Base-by-base conservation (phyloP, 768 basidiomycete genomes). In the Filobasidium wieringae region DNA sequence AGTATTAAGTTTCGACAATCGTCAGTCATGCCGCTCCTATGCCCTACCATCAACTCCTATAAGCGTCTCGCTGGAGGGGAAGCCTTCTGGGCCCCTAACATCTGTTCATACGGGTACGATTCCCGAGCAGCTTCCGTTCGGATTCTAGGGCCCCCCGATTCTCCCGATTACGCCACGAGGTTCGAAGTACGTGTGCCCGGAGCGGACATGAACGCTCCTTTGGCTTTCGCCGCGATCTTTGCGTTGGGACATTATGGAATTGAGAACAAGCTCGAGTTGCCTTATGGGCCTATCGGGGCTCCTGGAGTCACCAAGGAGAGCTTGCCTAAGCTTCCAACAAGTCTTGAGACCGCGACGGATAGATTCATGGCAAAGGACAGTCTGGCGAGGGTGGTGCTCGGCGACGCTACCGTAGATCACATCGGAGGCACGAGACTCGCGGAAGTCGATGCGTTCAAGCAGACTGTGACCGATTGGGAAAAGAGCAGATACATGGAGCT, bases 141-240 rank as follows among this genome's bases (percentile, higher is more conserved):
- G 41, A 86, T 99, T 63, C 84, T 99, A 66, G 84, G 86, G 0
- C 91, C 93, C 1, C 95, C 95, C 0, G 84, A 86, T 5, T 85
- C 84, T n/a, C 80, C 86, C 2, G 79, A 80, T 8, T 72, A 81
- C 3, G 88, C 87, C 2, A 96, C 95, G 1, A 80, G 95, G 50
- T 81, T 99, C 66, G 95, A 99, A 76, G 77, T 99, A 14, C 85
- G 95, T 54, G 82, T 97, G 17, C 92, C 95, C 1, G 95, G 95
- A 26, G 95, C 95, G 36, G 95, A 99, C 68, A 76, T 78, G 74
- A 91, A 92, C 74, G 87, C 90, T 1, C 87, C 91, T 75, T 88
- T 86, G 63, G 82, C 90, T 0, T 76, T 97, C 41, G 84, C 86
- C 50, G 85, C 93, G 2, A 85, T 96, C 61, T 89, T 96, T 72